Evolutionary conservation across 1,139 yeast species (phyloP), one percentile per base, ranked within the genome.

Genomic region (Geotrichum fermentans): DNA sequence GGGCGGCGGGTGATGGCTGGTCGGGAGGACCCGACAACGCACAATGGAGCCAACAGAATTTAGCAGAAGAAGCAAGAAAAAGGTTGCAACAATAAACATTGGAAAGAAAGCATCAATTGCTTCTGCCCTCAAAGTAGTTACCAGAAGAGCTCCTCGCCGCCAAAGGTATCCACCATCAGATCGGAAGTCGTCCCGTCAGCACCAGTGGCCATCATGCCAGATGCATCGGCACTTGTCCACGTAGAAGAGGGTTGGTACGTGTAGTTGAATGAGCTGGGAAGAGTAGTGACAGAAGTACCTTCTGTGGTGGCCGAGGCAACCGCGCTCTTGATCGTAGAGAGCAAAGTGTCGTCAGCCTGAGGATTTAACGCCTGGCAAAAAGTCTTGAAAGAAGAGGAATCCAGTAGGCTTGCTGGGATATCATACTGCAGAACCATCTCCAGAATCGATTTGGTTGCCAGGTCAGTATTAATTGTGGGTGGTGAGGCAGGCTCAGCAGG

Each of bases 351-450:
- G 2, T 13, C 21, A 2, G 50, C 45, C 2, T 33, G n/a, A 4
- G 50, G 50, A 22, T 47, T 47, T 22, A 47, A 30, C n/a, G 39
- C 30, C 8, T 18, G 21, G 28, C 50, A 47, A 24, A 47, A 47
- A 35, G 20, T 41, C 21, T 41, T 47, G 39, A 47, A 47, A n/a
- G 45, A 32, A 2, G 30, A 35, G 7, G 46, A 41, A 7, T 47
- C 46, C 21, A 47, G 18, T 2, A 47, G 17, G 10, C 40, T 16
- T 6, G 44, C 39, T 2, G 50, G 50, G 6, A 47, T 40, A 16
- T 47, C 43, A 16, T 47, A 42, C 20, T 47, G 39, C 5, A 44
- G 33, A 4, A 47, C 43, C 40, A 47, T 41, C 29, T 47, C 43
- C 14, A 47, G 20, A 4, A 47, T 20, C 6, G 42, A n/a, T 13